Base-by-base conservation (phyloP, 75 land plant genomes). In the Gnetum montanum region DNA sequence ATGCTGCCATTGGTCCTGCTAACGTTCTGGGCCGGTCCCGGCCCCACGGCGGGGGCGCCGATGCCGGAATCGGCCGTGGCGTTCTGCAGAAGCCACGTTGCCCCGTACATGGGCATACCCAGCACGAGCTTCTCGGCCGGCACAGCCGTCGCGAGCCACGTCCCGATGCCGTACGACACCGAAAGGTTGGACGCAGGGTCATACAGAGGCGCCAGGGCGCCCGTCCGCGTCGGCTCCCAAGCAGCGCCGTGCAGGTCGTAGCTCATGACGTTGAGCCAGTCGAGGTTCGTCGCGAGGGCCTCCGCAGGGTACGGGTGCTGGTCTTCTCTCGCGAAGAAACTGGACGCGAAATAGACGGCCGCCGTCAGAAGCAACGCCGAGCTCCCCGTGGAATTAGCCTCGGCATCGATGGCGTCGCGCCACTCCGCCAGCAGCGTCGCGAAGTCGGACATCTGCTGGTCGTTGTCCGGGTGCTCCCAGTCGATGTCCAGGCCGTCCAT, bases 401-500 rank as follows among this genome's bases (percentile, higher is more conserved):
- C 83, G 0, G 10, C 0, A 2, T 46, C 56, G 12, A 68, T 29
- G 0, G 68, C 80, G 4, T 58, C 60, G n/a, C 74, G 59, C 88
- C 83, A 86, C 31, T 82, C 83, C 2, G 50, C 2, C 0, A 81
- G 35, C 3, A 86, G 58, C 4, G 0, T 7, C 11, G 40, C 83
- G 52, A 73, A 46, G 31, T 77, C 55, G n/a, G 26, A 19, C 84
- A 83, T 87, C 34, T 77, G 76, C 4, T 20, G 10, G 28, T 54
- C 58, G 31, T 34, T 67, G 19, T 67, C 22, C 12, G 92, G 91
- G 24, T 31, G 74, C 40, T 82, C 86, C 83, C 86, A 82, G 59
- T 82, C 86, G 12, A 87, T 71, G 47, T 87, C 92, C 46, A 82
- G 43, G 25, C 92, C 92, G 53, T 76, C 68, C 66, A 79, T 74